Evolutionary conservation across 352 stramenopile species (phyloP).

Genomic region (Phytophthora hibernalis): DNA sequence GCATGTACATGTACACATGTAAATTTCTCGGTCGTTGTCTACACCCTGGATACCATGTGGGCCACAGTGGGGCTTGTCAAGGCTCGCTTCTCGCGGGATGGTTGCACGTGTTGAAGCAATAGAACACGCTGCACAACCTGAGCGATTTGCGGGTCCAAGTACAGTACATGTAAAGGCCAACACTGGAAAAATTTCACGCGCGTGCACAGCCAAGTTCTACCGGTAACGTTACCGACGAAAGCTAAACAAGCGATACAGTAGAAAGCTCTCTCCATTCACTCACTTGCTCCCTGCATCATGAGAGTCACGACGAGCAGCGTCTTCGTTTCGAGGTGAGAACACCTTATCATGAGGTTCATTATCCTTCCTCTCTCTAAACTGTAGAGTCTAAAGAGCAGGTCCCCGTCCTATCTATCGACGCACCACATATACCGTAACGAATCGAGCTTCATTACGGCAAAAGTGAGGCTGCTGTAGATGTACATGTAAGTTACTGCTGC

Average conservation of each 20-base stretch:
- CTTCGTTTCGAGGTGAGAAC: not conserved
- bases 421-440: slow-evolving; percentile 7
- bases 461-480: no score
- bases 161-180: slow-evolving; percentile 14
- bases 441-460: not conserved
- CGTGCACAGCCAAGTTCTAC: not conserved
- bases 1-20: no score
- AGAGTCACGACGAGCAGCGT: not conserved
- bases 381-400: no score
- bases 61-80: slow-evolving; percentile 1
- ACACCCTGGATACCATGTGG: not conserved
- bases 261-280: no score
- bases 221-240: no score
- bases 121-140: slow-evolving; percentile 21
- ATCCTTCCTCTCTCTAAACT: no score
- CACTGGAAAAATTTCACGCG: slow-evolving; percentile 10
- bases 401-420: not conserved
- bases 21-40: no score
- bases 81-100: slow-evolving; percentile 5
- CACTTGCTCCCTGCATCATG: no score
- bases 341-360: no score
- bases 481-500: no score
- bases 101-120: slow-evolving; percentile 14
- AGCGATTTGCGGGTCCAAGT: not conserved
- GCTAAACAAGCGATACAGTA: not conserved